These are phyloP conservation scores for Cyclotella kingstonii DNA, from an alignment of 108 stramenopile species.

Conservation along the genomic window DNA sequence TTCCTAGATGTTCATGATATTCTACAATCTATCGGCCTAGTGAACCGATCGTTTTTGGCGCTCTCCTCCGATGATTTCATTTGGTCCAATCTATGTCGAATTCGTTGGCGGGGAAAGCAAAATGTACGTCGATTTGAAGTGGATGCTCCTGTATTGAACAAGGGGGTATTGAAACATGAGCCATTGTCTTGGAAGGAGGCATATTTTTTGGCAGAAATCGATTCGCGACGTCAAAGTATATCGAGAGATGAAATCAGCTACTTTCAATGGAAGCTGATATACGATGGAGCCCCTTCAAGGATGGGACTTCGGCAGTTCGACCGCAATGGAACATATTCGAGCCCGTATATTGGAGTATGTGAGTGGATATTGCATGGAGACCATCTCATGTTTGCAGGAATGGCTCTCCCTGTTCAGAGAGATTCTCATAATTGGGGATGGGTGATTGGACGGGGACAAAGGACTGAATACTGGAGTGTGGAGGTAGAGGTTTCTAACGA, in stretches of 20 bases:
- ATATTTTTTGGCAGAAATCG: constrained; percentile 37
- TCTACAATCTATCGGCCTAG: constrained; percentile 10
- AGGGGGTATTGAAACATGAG: constrained; percentile 11
- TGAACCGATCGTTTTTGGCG: constrained; percentile 11
- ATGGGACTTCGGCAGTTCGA: constrained; percentile 35
- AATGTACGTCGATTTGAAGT: constrained; percentile 24
- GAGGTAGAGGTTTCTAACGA: no score
- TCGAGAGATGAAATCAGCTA: constrained; percentile 16
- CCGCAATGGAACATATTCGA: constrained; percentile 21
- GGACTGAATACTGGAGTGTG: constrained; percentile 33
- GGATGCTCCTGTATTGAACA: constrained; percentile 15
- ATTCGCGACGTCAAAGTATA: constrained; percentile 13
- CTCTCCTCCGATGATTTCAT: constrained; percentile 27
- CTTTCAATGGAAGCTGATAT: constrained; percentile 26
- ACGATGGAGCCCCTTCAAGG: constrained; percentile 23
- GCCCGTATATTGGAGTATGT: constrained; percentile 33
- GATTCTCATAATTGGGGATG: constrained; percentile 33
- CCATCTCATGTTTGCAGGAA: constrained; percentile 27
- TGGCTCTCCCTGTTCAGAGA: constrained; percentile 29
- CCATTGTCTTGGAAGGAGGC: constrained; percentile 38
- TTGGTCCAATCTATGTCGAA: constrained; percentile 21
- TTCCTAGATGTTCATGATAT: constrained; percentile 21
- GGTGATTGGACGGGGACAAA: constrained; percentile 26
- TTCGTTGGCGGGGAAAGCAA: constrained; percentile 26
- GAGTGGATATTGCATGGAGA: constrained; percentile 23